Base-by-base conservation (phyloP, 2,329 filamentous ascomycete genomes). In the Botrytis cinerea region DNA sequence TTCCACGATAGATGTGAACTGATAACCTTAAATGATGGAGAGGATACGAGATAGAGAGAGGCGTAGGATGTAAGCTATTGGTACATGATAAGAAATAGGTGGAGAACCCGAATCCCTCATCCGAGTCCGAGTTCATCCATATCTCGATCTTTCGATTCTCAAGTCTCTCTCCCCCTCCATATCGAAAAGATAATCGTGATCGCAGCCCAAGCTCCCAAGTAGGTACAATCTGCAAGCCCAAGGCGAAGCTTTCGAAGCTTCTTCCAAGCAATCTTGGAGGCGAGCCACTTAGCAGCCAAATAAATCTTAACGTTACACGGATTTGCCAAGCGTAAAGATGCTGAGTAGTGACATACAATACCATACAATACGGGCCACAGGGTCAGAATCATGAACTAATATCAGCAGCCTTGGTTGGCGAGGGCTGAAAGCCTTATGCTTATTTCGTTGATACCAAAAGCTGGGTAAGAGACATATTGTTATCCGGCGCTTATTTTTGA, bases 241-340 rank as follows among this genome's bases (percentile, higher is more conserved):
- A 54, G 64, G 64, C 64, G 64, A 67, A 67, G 64, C 64, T 54
- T 67, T 38, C 22, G 45, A 67, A 51, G 63, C 45, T 51, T 67
- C 48, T 38, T 35, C 25, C 10, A 28, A 63, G 61, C 45, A 28
- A 20, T 28, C 61, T 45, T 63, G 61, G 61, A 63, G 40, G 9
- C 8, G 14, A 43, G 40, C 61, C 38, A 57, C n/a, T 28, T 28
- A 57, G 51, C 51, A 57, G 51, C 14, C n/a, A 57, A 45, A 43
- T 14, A 18, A 28, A 28, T 20, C 25, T 22, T 43, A 32, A 46
- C 43, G 40, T 46, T 63, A 16, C n/a, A 63, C 40, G 9, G 61
- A 28, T 28, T 63, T 45, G 40, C 38, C 61, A 63, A 63, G 61
- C n/a, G 25, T 20, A 28, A 63, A 28, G 40, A 46, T 32, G 9